Evolutionary conservation across 495 filamentous ascomycete species (phyloP).

Genomic region (Aspergillus kassunensis): DNA sequence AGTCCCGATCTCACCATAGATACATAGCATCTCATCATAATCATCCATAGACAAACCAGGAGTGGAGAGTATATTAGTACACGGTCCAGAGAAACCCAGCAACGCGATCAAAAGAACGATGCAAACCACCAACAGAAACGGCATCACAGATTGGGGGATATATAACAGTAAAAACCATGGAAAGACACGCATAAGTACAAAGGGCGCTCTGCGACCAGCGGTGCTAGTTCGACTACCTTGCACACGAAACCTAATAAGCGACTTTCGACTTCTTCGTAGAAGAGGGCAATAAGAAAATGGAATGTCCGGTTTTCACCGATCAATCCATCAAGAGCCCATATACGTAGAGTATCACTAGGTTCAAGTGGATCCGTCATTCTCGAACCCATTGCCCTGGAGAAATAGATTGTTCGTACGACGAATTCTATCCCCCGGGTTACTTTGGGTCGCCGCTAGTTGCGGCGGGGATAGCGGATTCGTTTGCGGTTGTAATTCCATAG

Average conservation of each 20-base stretch:
- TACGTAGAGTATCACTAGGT: no score
- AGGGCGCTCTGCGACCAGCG: background rate
- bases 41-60: background rate
- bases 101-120: background rate
- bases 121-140: background rate
- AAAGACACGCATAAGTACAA: background rate
- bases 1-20: background rate
- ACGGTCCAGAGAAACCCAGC: background rate
- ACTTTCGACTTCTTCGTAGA: background rate
- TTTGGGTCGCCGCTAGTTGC: slow-evolving; percentile 14
- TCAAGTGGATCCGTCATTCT: slow-evolving; percentile 10
- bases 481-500: slow-evolving; percentile 33
- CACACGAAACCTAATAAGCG: background rate
- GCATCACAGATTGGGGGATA: background rate
- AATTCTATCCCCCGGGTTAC: slow-evolving; percentile 11
- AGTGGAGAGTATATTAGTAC: slow-evolving; percentile 8
- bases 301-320: background rate
- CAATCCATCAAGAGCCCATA: background rate
- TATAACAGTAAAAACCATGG: background rate
- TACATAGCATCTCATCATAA: background rate
- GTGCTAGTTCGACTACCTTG: background rate
- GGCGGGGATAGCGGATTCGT: slow-evolving; percentile 14
- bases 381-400: slow-evolving; percentile 11
- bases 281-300: background rate
- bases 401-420: slow-evolving; percentile 16